phyloP scores from a whole-genome alignment of 1,139 yeast species.

The Candida sp. region DNA sequence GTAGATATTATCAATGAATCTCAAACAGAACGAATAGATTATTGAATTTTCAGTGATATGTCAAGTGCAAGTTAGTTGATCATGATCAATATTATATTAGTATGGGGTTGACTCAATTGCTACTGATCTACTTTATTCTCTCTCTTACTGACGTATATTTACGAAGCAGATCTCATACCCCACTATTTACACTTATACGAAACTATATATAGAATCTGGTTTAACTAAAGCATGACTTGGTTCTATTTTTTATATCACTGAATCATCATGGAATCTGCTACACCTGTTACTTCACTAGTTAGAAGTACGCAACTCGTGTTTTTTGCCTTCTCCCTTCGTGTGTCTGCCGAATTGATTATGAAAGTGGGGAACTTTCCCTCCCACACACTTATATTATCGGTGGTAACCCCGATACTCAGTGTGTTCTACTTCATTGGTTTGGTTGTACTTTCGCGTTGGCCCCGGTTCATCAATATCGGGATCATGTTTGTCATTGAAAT shows the following conservation, averaged over 20 bases:
- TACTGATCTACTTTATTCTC: too few species aligned
- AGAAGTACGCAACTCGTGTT: background rate
- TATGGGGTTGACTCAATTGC: too few species aligned
- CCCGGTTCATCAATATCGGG: conserved; percentile 12
- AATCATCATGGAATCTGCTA: background rate
- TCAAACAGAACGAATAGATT: too few species aligned
- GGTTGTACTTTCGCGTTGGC: conserved; percentile 4
- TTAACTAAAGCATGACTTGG: too few species aligned
- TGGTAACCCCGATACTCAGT: conserved; percentile 1
- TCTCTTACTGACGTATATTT: too few species aligned
- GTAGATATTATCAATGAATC: too few species aligned
- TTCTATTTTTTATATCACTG: background rate
- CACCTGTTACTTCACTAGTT: background rate
- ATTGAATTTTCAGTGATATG: too few species aligned
- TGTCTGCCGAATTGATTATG: background rate
- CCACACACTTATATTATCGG: background rate
- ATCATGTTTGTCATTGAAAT: conserved; percentile 17
- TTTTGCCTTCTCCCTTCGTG: conserved; percentile 1
- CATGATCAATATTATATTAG: too few species aligned
- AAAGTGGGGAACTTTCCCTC: background rate
- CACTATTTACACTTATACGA: background rate
- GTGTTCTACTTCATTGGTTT: conserved; percentile 5
- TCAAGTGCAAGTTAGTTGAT: too few species aligned
- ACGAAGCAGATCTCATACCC: too few species aligned
- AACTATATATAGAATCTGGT: background rate